Evolutionary conservation across 139 green algal species (phyloP), one percentile per base, ranked within the genome.

Genomic region (Coccomyxa sp.): DNA sequence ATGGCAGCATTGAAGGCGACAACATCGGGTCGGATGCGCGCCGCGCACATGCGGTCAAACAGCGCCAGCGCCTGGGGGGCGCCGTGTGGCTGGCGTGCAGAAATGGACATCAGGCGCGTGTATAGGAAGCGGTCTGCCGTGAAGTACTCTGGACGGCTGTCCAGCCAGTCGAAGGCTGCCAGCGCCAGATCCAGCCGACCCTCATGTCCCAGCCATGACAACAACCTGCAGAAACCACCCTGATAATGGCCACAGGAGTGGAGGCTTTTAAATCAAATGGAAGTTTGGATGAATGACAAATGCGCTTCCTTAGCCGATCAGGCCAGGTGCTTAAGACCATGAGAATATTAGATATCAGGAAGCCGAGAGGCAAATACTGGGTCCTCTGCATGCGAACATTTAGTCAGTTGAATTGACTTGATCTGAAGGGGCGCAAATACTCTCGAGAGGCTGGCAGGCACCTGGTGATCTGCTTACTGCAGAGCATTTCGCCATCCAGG

Each of bases 1-100:
- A 93, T 90, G 13, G 82, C 85, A 21, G 77, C 84, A 79, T 93
- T 93, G 84, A 84, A 93, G 60, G 84, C 74, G 3, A 92, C 76
- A 18, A 84, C 32, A 30, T 93, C 90, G 0, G 86, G 85, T 16
- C 45, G 18, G 13, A 92, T 63, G 58, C 83, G 71, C 0, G 76
- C 63, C 21, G 51, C 31, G 30, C 79, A 51, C 85, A 92, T 86
- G 58, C 86, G 79, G 28, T 89, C 82, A 58, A 91, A 93, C 0
- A 92, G 60, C 1, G 67, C 76, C 80, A 93, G 71, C 13, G 90
- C 90, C 21, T 45, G 38, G 0, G 16, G 28, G 0, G 80, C 60
- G 32, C 31, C 27, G 30, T 23, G 27, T 0, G 38, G 57, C 28
- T 71, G 76, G 17, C 83, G 79, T 31, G 71, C 79, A 51, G 85